Evolutionary conservation across 2,329 filamentous ascomycete genomes (phyloP), one percentile per base, ranked within the genome.

Genomic region (Aphanocladium album): DNA sequence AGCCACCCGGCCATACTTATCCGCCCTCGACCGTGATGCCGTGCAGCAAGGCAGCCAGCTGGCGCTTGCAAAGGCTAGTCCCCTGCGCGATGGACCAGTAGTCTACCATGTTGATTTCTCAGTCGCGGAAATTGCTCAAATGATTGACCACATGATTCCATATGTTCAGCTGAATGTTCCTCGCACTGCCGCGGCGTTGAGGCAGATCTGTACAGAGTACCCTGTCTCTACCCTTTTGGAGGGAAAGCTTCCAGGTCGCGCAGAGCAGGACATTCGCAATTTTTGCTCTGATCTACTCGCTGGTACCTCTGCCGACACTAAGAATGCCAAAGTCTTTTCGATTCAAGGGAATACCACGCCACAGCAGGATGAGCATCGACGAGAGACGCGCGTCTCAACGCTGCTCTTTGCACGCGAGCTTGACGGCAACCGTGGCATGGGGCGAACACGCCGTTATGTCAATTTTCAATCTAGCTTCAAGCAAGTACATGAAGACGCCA

Each of bases 361-460:
- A 1, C 25, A 45, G 16, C 37, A 50, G 35, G 21, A 30, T 8
- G 57, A 58, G n/a, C 55, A 50, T 14, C 60, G 21, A 9, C 53
- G 51, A 5, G 54, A 64, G 16, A 58, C 61, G 45, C 68, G 69
- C 7, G 54, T 81, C 0, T 68, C 77, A 0, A 72, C 75, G 0
- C 65, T 85, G 3, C 70, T 84, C 0, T 67, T 83, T 3, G 76
- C 80, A 0, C 76, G 83, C 11, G 80, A 83, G 65, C 69, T 83
- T 2, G 71, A 73, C 2, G 81, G 82, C 0, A 77, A 77, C 43
- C 70, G 72, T 12, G 73, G 74, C 0, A 75, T 79, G 39, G 77
- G 77, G 0, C 71, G 72, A 2, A 76, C 72, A 62, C 72, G 78
- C 5, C 67, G 69, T 16, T 77, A 76, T 4, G 64, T 74, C 19